phyloP scores from a whole-genome alignment of 2,329 filamentous ascomycete genomes.

The Penicillium sp. region DNA sequence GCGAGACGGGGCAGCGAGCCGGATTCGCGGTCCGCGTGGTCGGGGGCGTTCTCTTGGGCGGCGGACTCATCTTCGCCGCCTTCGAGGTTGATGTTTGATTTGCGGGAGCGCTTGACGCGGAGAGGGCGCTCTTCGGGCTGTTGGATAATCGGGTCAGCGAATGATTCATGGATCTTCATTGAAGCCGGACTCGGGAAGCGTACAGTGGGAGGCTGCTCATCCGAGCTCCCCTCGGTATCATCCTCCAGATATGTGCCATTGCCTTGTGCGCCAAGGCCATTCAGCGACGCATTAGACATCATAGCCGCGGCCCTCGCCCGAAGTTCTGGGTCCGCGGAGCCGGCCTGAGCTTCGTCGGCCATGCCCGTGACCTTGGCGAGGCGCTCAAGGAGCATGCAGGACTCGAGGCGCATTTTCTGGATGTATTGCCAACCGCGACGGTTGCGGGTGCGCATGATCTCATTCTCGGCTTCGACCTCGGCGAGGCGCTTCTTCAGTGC shows the following conservation, averaged over 20 bases:
- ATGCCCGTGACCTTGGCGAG: slow-evolving; percentile 43
- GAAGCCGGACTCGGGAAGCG: slow-evolving; percentile 11
- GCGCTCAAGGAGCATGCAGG: slow-evolving; percentile 44
- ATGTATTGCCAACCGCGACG: slow-evolving; percentile 78
- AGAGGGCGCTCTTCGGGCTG: slow-evolving; percentile 49
- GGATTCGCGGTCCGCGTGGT: slow-evolving; percentile 17
- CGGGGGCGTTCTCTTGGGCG: slow-evolving; percentile 20
- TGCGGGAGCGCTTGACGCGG: slow-evolving; percentile 44
- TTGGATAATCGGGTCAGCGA: neutral
- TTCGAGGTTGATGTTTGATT: slow-evolving; percentile 32
- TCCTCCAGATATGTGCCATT: slow-evolving; percentile 38
- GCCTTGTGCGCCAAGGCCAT: slow-evolving; percentile 19
- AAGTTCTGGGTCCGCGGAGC: slow-evolving; percentile 34
- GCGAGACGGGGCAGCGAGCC: slow-evolving; percentile 34
- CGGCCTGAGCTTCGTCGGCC: slow-evolving; percentile 38
- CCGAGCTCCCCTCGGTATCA: slow-evolving; percentile 45
- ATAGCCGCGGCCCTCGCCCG: slow-evolving; percentile 36
- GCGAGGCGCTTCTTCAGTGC: slow-evolving; percentile 86
- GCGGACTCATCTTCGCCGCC: slow-evolving; percentile 27
- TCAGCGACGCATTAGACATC: slow-evolving; percentile 29
- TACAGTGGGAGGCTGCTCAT: slow-evolving; percentile 45
- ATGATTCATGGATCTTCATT: neutral
- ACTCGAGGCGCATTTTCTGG: slow-evolving; percentile 77
- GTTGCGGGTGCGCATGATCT: slow-evolving; percentile 75
- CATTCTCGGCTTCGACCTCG: slow-evolving; percentile 90